A percentile compares a stretch with the other conserved stretches of the same genome.
phyloP scores from a whole-genome alignment of 1,284 basidiomycete species.

The Pseudozyma hubeiensis region DNA sequence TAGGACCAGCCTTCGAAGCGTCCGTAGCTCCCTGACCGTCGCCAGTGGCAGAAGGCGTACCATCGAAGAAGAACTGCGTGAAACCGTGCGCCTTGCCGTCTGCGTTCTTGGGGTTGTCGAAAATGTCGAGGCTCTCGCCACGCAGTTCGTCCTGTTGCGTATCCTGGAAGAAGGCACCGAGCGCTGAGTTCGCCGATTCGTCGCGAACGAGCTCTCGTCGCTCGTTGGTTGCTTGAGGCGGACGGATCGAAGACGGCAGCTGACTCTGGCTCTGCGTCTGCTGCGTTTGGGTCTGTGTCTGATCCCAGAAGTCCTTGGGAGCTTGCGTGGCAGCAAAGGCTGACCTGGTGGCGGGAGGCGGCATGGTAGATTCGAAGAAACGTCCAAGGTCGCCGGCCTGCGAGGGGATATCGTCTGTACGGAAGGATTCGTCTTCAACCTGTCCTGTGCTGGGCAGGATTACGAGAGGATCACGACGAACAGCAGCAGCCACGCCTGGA shows the following conservation, averaged over 20 bases:
- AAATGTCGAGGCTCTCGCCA: conserved; percentile 59
- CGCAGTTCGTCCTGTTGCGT: conserved; percentile 54
- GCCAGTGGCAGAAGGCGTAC: conserved; percentile 31
- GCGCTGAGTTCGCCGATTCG: conserved; percentile 50
- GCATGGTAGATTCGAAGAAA: conserved; percentile 55
- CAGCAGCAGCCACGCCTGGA: conserved; percentile 6
- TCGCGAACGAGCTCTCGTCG: conserved; percentile 18
- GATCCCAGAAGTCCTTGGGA: conserved; percentile 35
- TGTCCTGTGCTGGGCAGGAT: conserved; percentile 19
- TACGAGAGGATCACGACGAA: conserved; percentile 21
- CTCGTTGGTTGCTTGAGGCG: conserved; percentile 9
- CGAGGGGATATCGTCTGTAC: conserved; percentile 48
- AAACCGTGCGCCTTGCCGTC: conserved; percentile 49
- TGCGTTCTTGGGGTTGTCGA: conserved; percentile 46
- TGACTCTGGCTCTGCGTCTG: conserved; percentile 36
- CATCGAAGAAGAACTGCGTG: conserved; percentile 55
- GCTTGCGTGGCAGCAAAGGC: conserved; percentile 2
- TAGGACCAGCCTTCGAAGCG: background rate
- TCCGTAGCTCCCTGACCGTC: background rate
- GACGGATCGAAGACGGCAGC: conserved; percentile 6
- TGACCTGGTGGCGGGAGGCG: conserved; percentile 14
- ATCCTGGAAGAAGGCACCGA: conserved; percentile 64
- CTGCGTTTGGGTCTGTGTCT: conserved; percentile 26
- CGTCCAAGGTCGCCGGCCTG: conserved; percentile 47
- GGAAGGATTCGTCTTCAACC: conserved; percentile 45